These are phyloP conservation scores for Fusarium nematophilum DNA, from an alignment of 2,329 filamentous ascomycete species.

Conservation along the genomic window DNA sequence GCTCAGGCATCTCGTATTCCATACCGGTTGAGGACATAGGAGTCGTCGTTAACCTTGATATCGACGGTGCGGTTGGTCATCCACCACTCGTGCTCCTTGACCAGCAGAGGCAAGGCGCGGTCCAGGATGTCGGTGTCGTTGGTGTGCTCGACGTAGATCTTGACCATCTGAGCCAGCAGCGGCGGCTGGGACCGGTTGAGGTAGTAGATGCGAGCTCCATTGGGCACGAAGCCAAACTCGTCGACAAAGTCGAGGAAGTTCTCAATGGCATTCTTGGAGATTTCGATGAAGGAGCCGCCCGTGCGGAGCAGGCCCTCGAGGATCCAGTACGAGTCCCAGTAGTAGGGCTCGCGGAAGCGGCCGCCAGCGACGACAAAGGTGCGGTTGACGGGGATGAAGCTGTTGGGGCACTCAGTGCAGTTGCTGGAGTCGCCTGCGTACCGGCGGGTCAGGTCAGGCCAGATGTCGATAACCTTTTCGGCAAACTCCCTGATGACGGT, in stretches of 20 bases:
- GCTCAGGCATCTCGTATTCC: constrained; percentile 32
- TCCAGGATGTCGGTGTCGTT: constrained; percentile 71
- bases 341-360: constrained; percentile 77
- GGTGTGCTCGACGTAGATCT: constrained; percentile 71
- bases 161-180: constrained; percentile 73
- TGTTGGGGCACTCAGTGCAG: constrained; percentile 70
- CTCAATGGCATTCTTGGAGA: constrained; percentile 75
- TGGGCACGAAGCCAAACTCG: constrained; percentile 73
- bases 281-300: constrained; percentile 70
- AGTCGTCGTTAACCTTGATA: constrained; percentile 58
- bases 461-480: constrained; percentile 73
- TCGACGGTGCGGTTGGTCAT: constrained; percentile 68
- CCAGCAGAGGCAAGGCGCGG: constrained; percentile 70
- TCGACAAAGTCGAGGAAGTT: constrained; percentile 77
- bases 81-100: constrained; percentile 74
- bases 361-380: constrained; percentile 78
- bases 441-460: constrained; percentile 73
- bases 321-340: constrained; percentile 79
- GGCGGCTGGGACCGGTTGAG: constrained; percentile 76
- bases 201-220: constrained; percentile 75
- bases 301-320: constrained; percentile 73
- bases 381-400: constrained; percentile 73
- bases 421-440: constrained; percentile 63
- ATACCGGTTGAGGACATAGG: constrained; percentile 67
- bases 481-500: constrained; percentile 70